phyloP scores from a whole-genome alignment of 179 eudicot species.

The Beta corolliflora region DNA sequence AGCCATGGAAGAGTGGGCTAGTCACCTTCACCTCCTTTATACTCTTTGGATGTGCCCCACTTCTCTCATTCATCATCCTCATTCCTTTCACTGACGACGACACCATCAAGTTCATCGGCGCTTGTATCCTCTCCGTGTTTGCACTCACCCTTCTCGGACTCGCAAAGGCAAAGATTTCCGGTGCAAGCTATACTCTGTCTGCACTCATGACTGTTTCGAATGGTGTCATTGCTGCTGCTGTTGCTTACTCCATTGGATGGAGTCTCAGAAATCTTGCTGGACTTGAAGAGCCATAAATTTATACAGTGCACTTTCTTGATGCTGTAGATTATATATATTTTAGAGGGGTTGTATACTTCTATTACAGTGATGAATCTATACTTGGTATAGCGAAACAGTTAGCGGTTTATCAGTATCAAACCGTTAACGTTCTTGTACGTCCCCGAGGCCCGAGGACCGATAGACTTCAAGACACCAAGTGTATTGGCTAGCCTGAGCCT shows the following conservation, averaged over 20 bases:
- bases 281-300: conserved; percentile 40
- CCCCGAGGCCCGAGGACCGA: no score
- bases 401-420: background rate
- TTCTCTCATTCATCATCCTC: conserved; percentile 64
- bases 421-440: no score
- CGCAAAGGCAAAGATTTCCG: conserved; percentile 58
- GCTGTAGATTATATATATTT: background rate
- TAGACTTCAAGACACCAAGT: no score
- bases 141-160: conserved; percentile 59
- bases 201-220: conserved; percentile 37
- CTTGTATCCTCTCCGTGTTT: conserved; percentile 55
- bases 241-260: conserved; percentile 68
- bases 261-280: conserved; percentile 69
- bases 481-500: no score
- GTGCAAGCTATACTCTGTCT: conserved; percentile 45
- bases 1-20: conserved; percentile 78
- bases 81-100: conserved; percentile 59
- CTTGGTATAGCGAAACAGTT: background rate
- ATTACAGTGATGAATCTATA: no score
- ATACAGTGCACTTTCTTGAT: background rate
- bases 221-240: conserved; percentile 59
- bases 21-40: conserved; percentile 61
- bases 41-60: conserved; percentile 57
- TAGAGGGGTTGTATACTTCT: no score
- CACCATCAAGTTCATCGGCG: conserved; percentile 51